Evolutionary conservation across 2,329 filamentous ascomycete genomes (phyloP).

Genomic region (Chaetoscypha palmicola): DNA sequence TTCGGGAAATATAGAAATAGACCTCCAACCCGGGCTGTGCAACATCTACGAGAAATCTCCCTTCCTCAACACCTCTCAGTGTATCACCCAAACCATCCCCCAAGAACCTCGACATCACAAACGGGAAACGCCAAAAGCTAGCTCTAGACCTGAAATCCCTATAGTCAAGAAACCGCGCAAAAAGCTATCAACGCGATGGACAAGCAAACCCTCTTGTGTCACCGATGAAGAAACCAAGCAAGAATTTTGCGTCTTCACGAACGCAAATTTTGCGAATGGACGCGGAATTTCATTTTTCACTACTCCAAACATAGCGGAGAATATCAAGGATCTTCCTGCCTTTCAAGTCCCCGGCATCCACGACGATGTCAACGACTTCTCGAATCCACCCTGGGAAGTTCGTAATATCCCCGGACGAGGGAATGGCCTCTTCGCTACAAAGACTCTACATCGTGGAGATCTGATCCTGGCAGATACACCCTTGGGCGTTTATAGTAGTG

Average conservation of each 20-base stretch:
- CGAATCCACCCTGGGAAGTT: slow-evolving; percentile 22
- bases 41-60: neutral
- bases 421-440: slow-evolving; percentile 25
- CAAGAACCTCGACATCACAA: neutral
- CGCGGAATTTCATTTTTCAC: slow-evolving; percentile 28
- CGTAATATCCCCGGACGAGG: slow-evolving; percentile 21
- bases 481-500: slow-evolving; percentile 22
- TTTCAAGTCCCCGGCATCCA: slow-evolving; percentile 15
- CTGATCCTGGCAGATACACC: slow-evolving; percentile 22
- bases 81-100: neutral
- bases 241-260: slow-evolving; percentile 27
- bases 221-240: slow-evolving; percentile 12
- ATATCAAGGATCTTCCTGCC: slow-evolving; percentile 17
- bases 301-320: slow-evolving; percentile 17
- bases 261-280: slow-evolving; percentile 20
- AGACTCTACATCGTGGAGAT: slow-evolving; percentile 23
- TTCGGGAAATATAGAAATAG: slow-evolving; percentile 1
- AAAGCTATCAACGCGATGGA: slow-evolving; percentile 15
- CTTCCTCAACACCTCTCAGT: slow-evolving; percentile 3
- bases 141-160: slow-evolving; percentile 1
- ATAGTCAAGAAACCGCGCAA: slow-evolving; percentile 1
- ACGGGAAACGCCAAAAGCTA: neutral
- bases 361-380: slow-evolving; percentile 18
- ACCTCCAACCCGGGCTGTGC: neutral
- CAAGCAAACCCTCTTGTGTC: slow-evolving; percentile 18